phyloP scores from a whole-genome alignment of 2,329 filamentous ascomycete species.

The Alternaria sp. region DNA sequence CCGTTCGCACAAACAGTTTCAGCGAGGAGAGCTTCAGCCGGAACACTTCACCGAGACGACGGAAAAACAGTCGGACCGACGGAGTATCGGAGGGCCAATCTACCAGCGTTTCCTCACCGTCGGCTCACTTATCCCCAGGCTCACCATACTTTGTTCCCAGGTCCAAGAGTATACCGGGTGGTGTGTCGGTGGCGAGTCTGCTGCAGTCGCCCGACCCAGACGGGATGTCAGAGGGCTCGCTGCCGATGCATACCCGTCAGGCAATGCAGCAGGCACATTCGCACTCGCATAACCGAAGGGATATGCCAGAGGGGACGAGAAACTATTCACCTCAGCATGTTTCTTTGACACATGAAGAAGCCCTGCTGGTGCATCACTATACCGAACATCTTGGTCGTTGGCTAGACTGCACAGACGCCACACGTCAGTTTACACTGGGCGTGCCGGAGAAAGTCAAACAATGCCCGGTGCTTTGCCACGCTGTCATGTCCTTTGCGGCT shows the following conservation, averaged over 20 bases:
- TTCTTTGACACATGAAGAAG: conserved; percentile 34
- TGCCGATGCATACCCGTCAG: conserved; percentile 6
- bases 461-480: conserved; percentile 41
- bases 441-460: conserved; percentile 39
- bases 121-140: conserved; percentile 24
- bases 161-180: conserved; percentile 10
- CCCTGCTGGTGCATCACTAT: conserved; percentile 41
- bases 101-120: conserved; percentile 21
- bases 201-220: conserved; percentile 15
- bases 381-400: conserved; percentile 42
- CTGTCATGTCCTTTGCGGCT: conserved; percentile 42
- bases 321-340: conserved; percentile 16
- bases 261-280: conserved; percentile 4
- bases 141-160: conserved; percentile 18
- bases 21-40: conserved; percentile 24
- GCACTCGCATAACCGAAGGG: background rate
- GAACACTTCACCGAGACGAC: conserved; percentile 28
- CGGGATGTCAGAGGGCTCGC: conserved; percentile 7
- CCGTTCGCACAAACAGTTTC: background rate
- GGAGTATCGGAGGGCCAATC: conserved; percentile 17
- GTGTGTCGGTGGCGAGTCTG: conserved; percentile 24
- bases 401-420: conserved; percentile 44
- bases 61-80: conserved; percentile 23
- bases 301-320: conserved; percentile 4
- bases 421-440: conserved; percentile 42